Base-by-base conservation (phyloP, 2,329 filamentous ascomycete species). In the Sporothrix dimorphospora region DNA sequence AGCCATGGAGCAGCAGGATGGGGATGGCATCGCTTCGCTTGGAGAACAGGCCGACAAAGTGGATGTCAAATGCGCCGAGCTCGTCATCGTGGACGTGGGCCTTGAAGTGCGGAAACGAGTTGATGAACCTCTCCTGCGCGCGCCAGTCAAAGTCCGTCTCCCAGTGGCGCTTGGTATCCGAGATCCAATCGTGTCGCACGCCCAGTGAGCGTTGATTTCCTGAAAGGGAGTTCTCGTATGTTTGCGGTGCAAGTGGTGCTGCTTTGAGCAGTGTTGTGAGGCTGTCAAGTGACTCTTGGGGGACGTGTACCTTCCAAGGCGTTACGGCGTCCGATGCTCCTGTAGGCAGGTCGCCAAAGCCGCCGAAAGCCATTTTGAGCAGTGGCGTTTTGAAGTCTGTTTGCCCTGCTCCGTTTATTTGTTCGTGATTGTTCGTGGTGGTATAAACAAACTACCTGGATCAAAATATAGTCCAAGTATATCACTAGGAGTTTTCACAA, bases 31-130 rank as follows among this genome's bases (percentile, higher is more conserved):
- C 30, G 19, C n/a, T 21, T 21, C 14, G 9, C 4, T 40, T 21
- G 7, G 57, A 61, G 27, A 61, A 61, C 30, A 61, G 30, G 8
- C 57, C 57, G 30, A 40, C 57, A 61, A 61, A 61, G 57, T 61
- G 57, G 5, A 61, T 38, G 30, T 61, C 30, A 21, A 61, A 40
- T 1, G n/a, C 11, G 30, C 57, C 57, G 27, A 61, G 57, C 16
- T 40, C 57, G 19, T n/a, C 57, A 19, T 61, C 57, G 9, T 61
- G 6, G 57, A 61, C 21, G 3, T 61, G 30, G 16, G 34, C 57
- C 7, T 21, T 38, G 34, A 61, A 61, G 16, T 61, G 57, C 57
- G 57, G 57, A 61, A 61, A 61, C 34, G 57, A 61, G 34, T 61
- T 61, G 57, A 61, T 61, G 57, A 40, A 61, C 2, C 11, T 30